Percentiles rank a stretch among this genome's conserved stretches.
Evolutionary conservation across 768 basidiomycete species (phyloP).

Genomic region (Trametes cubensis): DNA sequence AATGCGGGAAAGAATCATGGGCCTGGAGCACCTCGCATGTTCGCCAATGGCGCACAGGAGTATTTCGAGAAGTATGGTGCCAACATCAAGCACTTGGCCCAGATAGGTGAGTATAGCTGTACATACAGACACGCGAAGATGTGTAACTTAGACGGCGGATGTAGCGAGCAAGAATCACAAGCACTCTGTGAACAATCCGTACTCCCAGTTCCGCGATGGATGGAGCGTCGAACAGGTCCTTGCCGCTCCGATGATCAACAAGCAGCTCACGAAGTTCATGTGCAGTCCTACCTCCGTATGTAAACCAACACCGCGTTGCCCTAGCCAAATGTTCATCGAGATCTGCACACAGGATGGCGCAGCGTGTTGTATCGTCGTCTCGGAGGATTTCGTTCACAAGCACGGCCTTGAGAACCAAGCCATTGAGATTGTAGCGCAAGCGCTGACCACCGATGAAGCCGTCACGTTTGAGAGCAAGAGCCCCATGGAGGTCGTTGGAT

Average conservation of each 20-base stretch:
- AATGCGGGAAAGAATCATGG: constrained; percentile 62
- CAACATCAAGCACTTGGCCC: constrained; percentile 64
- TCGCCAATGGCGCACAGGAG: constrained; percentile 72
- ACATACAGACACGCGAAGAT: not conserved
- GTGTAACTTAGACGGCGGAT: not conserved
- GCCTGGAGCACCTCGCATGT: constrained; percentile 72
- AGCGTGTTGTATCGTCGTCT: constrained; percentile 76
- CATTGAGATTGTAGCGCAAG: constrained; percentile 75
- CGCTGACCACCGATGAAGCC: constrained; percentile 66
- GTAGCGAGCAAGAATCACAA: constrained; percentile 82
- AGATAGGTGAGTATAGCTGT: constrained; percentile 58
- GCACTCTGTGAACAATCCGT: constrained; percentile 82
- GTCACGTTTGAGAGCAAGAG: constrained; percentile 66
- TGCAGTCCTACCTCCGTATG: constrained; percentile 81
- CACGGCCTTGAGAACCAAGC: constrained; percentile 83
- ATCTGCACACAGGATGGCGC: constrained; percentile 59
- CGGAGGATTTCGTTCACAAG: constrained; percentile 73
- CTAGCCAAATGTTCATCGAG: not conserved
- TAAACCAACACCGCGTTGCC: not conserved
- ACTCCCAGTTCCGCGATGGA: constrained; percentile 81
- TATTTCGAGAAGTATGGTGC: constrained; percentile 79
- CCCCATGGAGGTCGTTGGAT: constrained; percentile 83
- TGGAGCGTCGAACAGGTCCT: constrained; percentile 76
- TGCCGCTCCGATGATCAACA: constrained; percentile 66
- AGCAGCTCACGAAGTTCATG: constrained; percentile 80